A percentile compares a stretch with the other conserved stretches of the same genome.
Evolutionary conservation across 192 early-diverging fungal species (phyloP).

Genomic region (Linnemannia elongata): DNA sequence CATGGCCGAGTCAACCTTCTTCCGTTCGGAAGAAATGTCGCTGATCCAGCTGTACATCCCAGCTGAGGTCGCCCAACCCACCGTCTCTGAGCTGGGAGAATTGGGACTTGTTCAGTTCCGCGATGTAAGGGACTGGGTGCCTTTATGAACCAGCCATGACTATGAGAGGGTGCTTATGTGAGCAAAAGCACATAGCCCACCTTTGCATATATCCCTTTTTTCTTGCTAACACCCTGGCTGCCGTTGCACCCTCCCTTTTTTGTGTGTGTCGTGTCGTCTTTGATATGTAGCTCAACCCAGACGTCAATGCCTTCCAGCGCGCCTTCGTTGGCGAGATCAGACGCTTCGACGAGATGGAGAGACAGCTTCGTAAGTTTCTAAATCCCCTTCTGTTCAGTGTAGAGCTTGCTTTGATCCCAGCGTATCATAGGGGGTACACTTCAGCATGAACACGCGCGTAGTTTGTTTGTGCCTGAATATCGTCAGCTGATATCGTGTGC

Average conservation of each 20-base stretch:
- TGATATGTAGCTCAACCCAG: conserved; percentile 84
- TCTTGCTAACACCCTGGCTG: background rate
- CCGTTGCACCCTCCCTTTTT: background rate
- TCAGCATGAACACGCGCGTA: background rate
- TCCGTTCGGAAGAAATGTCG: conserved; percentile 98
- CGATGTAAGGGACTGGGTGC: conserved; percentile 74
- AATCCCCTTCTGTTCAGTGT: conserved; percentile 1
- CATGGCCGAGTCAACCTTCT: conserved; percentile 76
- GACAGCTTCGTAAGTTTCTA: conserved; percentile 85
- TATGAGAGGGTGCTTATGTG: background rate
- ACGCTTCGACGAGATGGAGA: conserved; percentile 97
- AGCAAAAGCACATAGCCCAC: background rate
- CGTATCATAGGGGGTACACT: background rate
- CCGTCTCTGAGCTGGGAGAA: conserved; percentile 95
- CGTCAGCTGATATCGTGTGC: background rate
- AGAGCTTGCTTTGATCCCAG: background rate
- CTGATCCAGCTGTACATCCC: conserved; percentile 98
- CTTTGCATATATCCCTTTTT: conserved; percentile 12
- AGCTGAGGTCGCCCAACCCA: conserved; percentile 92
- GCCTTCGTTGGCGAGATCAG: conserved; percentile 96
- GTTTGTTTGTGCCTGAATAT: background rate
- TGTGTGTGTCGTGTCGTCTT: background rate
- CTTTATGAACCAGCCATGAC: background rate
- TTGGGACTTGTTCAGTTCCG: conserved; percentile 95
- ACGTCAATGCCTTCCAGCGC: conserved; percentile 97